These are phyloP conservation scores for Alternaria dauci DNA, from an alignment of 2,329 filamentous ascomycete genomes.

Conservation along the genomic window DNA sequence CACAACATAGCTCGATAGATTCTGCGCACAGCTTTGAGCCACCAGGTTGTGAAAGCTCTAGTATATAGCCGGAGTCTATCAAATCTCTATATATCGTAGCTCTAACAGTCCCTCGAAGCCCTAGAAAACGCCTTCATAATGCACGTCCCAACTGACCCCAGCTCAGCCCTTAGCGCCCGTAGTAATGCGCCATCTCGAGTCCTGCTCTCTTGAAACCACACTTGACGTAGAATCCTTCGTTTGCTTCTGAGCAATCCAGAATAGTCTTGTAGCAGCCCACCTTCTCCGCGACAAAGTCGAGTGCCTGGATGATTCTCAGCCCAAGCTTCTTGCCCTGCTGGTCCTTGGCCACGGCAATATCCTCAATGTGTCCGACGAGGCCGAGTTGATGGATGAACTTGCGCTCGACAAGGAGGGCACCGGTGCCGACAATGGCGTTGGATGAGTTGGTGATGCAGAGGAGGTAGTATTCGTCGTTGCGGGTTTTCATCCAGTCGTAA, in stretches of 20 bases:
- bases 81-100: neutral
- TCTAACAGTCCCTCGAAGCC: neutral
- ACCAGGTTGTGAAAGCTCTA: neutral
- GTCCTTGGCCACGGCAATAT: constrained; percentile 93
- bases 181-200: constrained; percentile 97
- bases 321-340: constrained; percentile 98
- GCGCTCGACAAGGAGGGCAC: constrained; percentile 87
- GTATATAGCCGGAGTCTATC: constrained; percentile 1
- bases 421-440: constrained; percentile 82
- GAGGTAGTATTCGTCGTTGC: constrained; percentile 83
- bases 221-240: constrained; percentile 98
- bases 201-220: constrained; percentile 93
- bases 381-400: constrained; percentile 90
- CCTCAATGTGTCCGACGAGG: constrained; percentile 93
- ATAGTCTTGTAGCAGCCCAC: constrained; percentile 98
- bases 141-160: neutral
- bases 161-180: constrained; percentile 52
- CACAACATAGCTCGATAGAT: neutral
- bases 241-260: constrained; percentile 93
- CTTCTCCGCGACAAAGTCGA: constrained; percentile 86
- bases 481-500: constrained; percentile 80
- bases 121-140: constrained; percentile 14
- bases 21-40: neutral
- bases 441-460: constrained; percentile 82
- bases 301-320: constrained; percentile 88